Base-by-base conservation (phyloP, 495 filamentous ascomycete species). In the Immersiella caudata region DNA sequence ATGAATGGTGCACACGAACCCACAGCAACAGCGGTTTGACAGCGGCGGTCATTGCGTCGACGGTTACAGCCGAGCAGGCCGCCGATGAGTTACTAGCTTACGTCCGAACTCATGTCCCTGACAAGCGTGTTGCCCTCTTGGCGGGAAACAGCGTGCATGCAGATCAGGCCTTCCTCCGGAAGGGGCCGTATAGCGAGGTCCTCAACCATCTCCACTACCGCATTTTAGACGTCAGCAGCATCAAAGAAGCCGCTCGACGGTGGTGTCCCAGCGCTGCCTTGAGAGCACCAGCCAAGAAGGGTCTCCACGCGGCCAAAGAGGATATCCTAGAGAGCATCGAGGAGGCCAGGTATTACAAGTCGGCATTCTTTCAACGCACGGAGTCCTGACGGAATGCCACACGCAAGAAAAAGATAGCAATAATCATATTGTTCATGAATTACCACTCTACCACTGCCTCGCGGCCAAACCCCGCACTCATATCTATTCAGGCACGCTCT, bases 271-370 rank as follows among this genome's bases (percentile, higher is more conserved):
- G 73, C 4, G 12, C 68, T 24, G 70, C 70, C 14, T 60, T 60
- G 5, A 60, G 52, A 20, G 87, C 85, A 18, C 95, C 95, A 2
- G 73, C 70, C 60, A 99, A 99, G 80, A 84, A 85, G 68, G 84
- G 82, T 56, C 79, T 91, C 20, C 95, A 99, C 81, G 84, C 94
- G 77, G 95, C 95, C 0, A 85, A 86, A 67, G 87, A 90, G 67
- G 95, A 99, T 81, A 97, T 99, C 71, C 75, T 97, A 46, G 95
- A 99, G 78, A 97, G 94, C 76, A 97, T 99, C 68, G 89, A 85
- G 62, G 95, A 99, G 79, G 93, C 94, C 70, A 85, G 81, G 67
- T 97, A 91, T 75, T 99, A 96, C 77, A 87, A 85, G 71, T 74
- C 85, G 27, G 78, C 73, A 6, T 82, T 93, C 55, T 94, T 94